Percentiles rank a stretch among this genome's conserved stretches.
Conservation (phyloP, 2,329 filamentous ascomycete species). For the Botrytis squamosa region DNA sequence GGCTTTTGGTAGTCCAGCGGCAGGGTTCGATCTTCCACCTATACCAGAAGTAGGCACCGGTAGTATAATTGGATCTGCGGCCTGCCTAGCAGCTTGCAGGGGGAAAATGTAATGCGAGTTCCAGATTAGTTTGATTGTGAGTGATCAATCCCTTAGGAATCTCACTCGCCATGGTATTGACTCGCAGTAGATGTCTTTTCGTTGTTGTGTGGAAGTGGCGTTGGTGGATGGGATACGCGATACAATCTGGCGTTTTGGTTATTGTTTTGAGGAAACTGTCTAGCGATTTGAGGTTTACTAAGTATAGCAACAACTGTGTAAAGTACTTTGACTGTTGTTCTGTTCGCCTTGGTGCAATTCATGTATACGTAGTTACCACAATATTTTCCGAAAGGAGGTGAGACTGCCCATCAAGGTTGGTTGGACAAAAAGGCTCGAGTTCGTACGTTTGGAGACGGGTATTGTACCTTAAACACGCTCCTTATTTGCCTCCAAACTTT, state of each 20-base stretch:
- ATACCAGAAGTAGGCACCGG: conserved; percentile 45
- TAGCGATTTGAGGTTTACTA: not conserved
- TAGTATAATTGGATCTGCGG: conserved; percentile 42
- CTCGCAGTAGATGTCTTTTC: not conserved
- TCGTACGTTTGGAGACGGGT: not conserved
- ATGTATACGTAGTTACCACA: conserved; percentile 3
- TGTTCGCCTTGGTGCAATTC: not conserved
- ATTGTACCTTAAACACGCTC: not conserved
- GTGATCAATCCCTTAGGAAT: not conserved
- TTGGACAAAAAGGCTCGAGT: not conserved
- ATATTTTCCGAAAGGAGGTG: not conserved
- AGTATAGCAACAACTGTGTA: not conserved
- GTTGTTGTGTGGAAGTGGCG: not conserved
- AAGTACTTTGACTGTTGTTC: not conserved
- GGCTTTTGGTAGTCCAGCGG: conserved; percentile 42
- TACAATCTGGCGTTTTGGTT: not conserved
- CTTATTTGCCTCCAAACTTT: conserved; percentile 57
- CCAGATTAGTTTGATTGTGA: not conserved
- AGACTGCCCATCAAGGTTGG: conserved; percentile 4
- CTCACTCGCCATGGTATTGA: not conserved
- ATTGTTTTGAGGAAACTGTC: not conserved
- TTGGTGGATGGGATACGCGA: not conserved
- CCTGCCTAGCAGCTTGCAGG: conserved; percentile 40
- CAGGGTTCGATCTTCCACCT: conserved; percentile 17
- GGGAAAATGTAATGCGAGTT: not conserved